Evolutionary conservation across 2,329 filamentous ascomycete genomes (phyloP), one percentile per base, ranked within the genome.

Genomic region (Nannizziopsis arthrosporioides): DNA sequence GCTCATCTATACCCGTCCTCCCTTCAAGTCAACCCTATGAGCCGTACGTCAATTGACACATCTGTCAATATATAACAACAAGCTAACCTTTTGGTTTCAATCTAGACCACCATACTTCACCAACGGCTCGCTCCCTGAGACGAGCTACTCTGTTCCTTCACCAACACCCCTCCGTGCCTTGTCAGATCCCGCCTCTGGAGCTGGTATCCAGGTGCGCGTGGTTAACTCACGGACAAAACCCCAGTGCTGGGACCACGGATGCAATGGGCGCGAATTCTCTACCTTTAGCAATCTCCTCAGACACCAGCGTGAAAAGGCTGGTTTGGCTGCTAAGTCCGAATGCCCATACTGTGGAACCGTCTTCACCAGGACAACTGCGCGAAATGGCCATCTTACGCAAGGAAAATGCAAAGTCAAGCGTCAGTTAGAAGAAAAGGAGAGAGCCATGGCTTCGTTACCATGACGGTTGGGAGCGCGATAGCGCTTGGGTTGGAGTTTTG

Each of bases 191-290:
- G 53, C 62, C 8, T 60, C 65, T 48, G 67, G 68, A 17, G 79
- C 45, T 3, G 30, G 45, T 31, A 47, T 47, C 31, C 45, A 47
- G 55, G 80, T 85, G 35, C 75, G 84, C 51, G 78, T 88, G 12
- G 74, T 88, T 14, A 82, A 84, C 63, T 81, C 80, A 57, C 77
- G 85, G 55, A 87, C 87, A n/a, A 94, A 94, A 68, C 88, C 89
- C 40, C 87, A 94, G 63, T 95, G 90, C 67, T 96, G 86, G 85
- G 90, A 95, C 52, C 90, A 96, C 61, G 90, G 89, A 9, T 96
- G 90, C 72, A 94, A 95, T 59, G 90, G 90, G 15, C 81, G 89
- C 27, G 85, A 94, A 60, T 96, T 96, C 62, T 94, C 87, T 14
- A 95, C 90, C 2, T 95, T 95, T 63, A 94, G 88, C 76, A 95